phyloP scores from a whole-genome alignment of 305 asterid genomes.

The Fraxinus baroniana region DNA sequence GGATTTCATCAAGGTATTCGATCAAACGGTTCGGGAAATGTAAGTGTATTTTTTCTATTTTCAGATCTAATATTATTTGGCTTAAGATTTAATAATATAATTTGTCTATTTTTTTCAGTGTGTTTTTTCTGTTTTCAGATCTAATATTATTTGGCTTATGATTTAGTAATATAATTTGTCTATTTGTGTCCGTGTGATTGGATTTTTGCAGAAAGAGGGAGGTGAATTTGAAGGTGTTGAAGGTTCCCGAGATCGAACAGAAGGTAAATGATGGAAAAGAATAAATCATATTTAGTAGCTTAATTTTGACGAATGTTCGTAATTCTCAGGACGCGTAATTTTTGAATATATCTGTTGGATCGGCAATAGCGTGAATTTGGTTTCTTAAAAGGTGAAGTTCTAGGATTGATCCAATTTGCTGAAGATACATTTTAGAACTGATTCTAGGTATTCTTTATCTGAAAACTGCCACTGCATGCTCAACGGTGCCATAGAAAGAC shows the following conservation, averaged over 20 bases:
- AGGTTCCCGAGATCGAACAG: constrained; percentile 98
- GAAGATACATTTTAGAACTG: background rate
- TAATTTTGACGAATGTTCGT: constrained; percentile 10
- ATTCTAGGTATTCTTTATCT: background rate
- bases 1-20: constrained; percentile 95
- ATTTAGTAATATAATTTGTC: background rate
- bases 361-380: background rate
- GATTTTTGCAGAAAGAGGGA: constrained; percentile 78
- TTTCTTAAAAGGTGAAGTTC: background rate
- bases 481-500: background rate
- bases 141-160: background rate
- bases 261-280: constrained; percentile 51
- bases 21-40: constrained; percentile 94
- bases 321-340: background rate
- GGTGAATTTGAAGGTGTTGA: constrained; percentile 96
- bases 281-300: constrained; percentile 5
- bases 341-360: background rate
- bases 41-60: constrained; percentile 32
- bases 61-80: constrained; percentile 3
- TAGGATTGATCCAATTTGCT: background rate
- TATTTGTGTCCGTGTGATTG: background rate
- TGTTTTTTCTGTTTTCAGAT: constrained; percentile 10
- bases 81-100: background rate
- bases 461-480: background rate
- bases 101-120: constrained; percentile 14